Evolutionary conservation across 352 stramenopile genomes (phyloP), one percentile per base, ranked within the genome.

Genomic region (Globisporangium carolinianum): DNA sequence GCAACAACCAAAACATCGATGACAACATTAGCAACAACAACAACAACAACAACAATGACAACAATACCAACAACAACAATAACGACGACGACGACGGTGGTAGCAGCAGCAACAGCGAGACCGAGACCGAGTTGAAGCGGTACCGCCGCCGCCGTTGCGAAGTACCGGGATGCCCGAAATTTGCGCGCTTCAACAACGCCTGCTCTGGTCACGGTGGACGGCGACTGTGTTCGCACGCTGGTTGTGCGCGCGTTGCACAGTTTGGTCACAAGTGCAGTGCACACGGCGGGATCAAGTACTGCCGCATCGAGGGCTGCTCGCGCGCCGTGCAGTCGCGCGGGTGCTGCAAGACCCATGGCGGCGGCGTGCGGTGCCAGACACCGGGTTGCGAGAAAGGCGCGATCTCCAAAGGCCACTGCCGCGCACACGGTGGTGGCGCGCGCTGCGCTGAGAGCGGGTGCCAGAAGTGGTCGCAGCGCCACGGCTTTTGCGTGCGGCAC

Each of bases 261-360:
- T 91, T 91, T 50, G 81, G 81, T 4, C 82, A 91, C 68, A 88
- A 91, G 58, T 94, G 85, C 66, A 90, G 79, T 47, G 67, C 73
- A 2, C 85, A 94, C 41, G 83, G 85, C 37, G 83, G 85, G 6
- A 70, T 90, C 55, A 91, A 90, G 55, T 78, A 81, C 51, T 94
- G 85, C 58, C 79, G 70, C 42, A 60, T 90, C 2, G 75, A 89
- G 18, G 78, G 73, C 0, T 94, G 85, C 42, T 63, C 79, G 24
- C 81, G 83, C 47, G 79, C 78, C 5, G 85, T 93, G 51, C 84
- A 94, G 66, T 91, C 82, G 43, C 82, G 86, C 11, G 86, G 86
- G 9, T 89, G 79, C 47, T 96, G 86, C 67, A 94, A 93, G 66
- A 92, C 83, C 3, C 86, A 96, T 60, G 86, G 86, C 7, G 86